These are phyloP conservation scores for Plenodomus tracheiphilus DNA, from an alignment of 2,329 filamentous ascomycete species.

Conservation along the genomic window DNA sequence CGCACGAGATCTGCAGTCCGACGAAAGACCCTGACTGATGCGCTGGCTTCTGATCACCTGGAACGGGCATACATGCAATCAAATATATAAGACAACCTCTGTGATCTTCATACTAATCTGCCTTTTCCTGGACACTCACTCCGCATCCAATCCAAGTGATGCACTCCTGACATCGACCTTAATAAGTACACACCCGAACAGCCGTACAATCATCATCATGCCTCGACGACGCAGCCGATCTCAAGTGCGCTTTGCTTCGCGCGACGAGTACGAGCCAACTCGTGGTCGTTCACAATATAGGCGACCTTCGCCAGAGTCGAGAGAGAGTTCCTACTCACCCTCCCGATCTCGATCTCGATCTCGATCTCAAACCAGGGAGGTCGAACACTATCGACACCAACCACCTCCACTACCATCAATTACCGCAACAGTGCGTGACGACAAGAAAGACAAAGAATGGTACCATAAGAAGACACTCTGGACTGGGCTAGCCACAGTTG, in stretches of 20 bases:
- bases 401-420: not conserved
- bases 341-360: slow-evolving; percentile 3
- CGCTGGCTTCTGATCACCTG: not conserved
- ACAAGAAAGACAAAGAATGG: slow-evolving; percentile 3
- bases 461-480: slow-evolving; percentile 8
- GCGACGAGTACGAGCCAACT: not conserved
- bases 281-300: not conserved
- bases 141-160: not conserved
- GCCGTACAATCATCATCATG: not conserved
- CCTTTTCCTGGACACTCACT: too few species aligned
- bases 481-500: slow-evolving; percentile 1
- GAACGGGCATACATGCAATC: not conserved
- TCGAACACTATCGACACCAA: not conserved
- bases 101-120: too few species aligned
- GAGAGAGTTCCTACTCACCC: not conserved
- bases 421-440: not conserved
- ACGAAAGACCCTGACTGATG: not conserved
- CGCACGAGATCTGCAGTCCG: not conserved
- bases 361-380: not conserved
- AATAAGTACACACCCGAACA: not conserved
- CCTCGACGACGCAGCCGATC: not conserved
- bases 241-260: not conserved
- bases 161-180: not conserved
- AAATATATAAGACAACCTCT: not conserved
- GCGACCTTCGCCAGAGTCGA: not conserved